Base-by-base conservation (phyloP, 345 rosid species). In the Dimocarpus longan region DNA sequence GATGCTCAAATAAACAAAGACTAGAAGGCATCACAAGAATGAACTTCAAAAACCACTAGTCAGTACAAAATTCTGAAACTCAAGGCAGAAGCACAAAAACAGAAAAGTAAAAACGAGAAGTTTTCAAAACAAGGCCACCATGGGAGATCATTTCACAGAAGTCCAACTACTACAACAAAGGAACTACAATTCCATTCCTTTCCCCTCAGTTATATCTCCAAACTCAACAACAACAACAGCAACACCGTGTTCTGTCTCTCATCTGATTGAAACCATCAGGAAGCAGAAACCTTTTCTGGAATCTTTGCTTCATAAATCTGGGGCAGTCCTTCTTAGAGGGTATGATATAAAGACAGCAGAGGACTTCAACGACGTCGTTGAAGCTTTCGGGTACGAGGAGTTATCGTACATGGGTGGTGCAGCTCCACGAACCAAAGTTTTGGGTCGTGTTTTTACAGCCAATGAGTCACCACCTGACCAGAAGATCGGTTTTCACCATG, bases 401-500 rank as follows among this genome's bases (percentile, higher is more conserved):
- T 78, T 95, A 70, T 97, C 97, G 21, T 93, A 93, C 83, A 88
- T 93, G 21, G 99, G 98, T 37, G 98, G 99, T 1, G 28, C 92
- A 91, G 99, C 98, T 19, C 99, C 96, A 13, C 83, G 97, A 12
- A 85, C 86, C 24, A 91, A 91, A 82, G 91, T 95, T 63, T 85
- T 93, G n/a, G 98, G 98, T 43, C 90, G 96, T 62, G 95, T 95
- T 50, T 95, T 90, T 82, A 95, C 99, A 2, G 93, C 99, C 69
- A 95, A 95, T 63, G 99, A 95, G 73, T 91, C 98, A 70, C 98
- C 98, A 0, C 93, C 95, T n/a, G 95, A 95, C 48, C 96, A 93
- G 82, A 92, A 92, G 77, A 95, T 95, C 56, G 93, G 93, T 15
- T 95, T 93, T 73, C 98, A 95, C 86, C 98, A 95, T 65, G 97